Evolutionary conservation across 257 asterid genomes (phyloP).

Genomic region (Nicotiana paniculata): DNA sequence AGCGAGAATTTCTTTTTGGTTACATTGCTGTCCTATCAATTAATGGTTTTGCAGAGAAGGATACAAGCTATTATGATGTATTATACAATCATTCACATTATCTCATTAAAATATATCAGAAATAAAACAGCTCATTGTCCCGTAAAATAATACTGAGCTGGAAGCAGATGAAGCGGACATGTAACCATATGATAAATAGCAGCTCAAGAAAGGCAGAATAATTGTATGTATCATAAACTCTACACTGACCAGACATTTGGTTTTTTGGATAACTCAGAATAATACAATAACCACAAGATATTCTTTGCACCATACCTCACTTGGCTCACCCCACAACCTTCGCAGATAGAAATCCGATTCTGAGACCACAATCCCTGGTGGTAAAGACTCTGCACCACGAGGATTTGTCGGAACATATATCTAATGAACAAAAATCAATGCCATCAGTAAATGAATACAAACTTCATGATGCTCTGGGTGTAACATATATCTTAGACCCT

Average conservation of each 20-base stretch:
- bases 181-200: neutral
- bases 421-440: conserved; percentile 29
- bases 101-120: neutral
- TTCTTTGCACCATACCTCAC: conserved; percentile 46
- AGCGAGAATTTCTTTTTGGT: neutral
- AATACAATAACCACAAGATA: neutral
- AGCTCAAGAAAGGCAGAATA: neutral
- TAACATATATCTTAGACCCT: neutral
- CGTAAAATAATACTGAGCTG: neutral
- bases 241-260: neutral
- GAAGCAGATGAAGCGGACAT: neutral
- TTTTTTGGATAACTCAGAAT: neutral
- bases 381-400: conserved; percentile 94
- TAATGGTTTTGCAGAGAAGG: conserved; percentile 1
- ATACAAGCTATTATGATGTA: neutral
- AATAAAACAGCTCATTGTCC: neutral
- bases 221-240: neutral
- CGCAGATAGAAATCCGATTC: conserved; percentile 85
- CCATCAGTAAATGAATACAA: conserved; percentile 3
- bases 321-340: conserved; percentile 99
- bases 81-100: neutral
- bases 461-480: neutral
- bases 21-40: neutral
- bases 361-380: conserved; percentile 93
- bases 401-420: conserved; percentile 93